Conservation (phyloP, 2,329 filamentous ascomycete genomes). For the Nothophaeocryptopus gaeumannii region DNA sequence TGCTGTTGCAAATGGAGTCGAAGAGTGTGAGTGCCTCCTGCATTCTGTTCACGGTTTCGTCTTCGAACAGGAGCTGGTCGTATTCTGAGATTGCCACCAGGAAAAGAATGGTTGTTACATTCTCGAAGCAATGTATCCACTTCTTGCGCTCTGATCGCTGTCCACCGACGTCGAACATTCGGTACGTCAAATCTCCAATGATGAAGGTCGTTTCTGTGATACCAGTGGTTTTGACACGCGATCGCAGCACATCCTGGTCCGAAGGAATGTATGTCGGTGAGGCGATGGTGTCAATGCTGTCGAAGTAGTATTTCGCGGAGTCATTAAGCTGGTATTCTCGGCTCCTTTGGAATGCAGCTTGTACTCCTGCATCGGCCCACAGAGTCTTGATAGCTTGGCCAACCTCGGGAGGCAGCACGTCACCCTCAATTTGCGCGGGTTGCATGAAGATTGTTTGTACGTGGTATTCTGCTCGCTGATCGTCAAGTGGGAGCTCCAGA, state of each 20-base stretch:
- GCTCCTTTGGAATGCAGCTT: constrained; percentile 92
- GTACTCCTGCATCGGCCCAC: constrained; percentile 90
- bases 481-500: constrained; percentile 76
- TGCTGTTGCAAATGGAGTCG: constrained; percentile 69
- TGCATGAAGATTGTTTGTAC: constrained; percentile 99
- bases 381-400: constrained; percentile 87
- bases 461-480: constrained; percentile 91
- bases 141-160: constrained; percentile 97
- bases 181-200: constrained; percentile 89
- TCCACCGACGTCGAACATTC: constrained; percentile 96
- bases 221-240: constrained; percentile 96
- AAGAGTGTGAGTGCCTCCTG: constrained; percentile 69
- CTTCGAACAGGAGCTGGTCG: constrained; percentile 92
- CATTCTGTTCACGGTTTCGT: constrained; percentile 79
- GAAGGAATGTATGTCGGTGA: constrained; percentile 91
- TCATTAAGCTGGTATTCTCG: constrained; percentile 96
- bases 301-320: constrained; percentile 96
- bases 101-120: constrained; percentile 95
- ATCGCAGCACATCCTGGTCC: constrained; percentile 90
- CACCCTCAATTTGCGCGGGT: constrained; percentile 91
- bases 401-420: constrained; percentile 89
- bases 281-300: constrained; percentile 87
- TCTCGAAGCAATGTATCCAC: constrained; percentile 99
- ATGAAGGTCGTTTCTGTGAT: constrained; percentile 97
- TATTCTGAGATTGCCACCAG: constrained; percentile 96